Evolutionary conservation across 257 asterid genomes (phyloP).

Genomic region (Jasminum sambac): DNA sequence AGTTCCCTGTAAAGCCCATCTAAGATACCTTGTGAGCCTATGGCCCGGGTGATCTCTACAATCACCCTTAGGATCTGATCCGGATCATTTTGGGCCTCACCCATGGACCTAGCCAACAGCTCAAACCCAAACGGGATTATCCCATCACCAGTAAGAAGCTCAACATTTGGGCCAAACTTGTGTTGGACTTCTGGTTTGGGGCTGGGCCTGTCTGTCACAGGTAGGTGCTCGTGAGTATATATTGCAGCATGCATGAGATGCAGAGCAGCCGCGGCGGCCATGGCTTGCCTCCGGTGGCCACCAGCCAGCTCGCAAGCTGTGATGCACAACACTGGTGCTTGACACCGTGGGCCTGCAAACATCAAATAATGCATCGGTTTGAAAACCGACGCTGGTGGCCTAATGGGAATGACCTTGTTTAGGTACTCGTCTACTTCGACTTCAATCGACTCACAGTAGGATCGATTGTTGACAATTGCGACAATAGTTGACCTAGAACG

Average conservation of each 20-base stretch:
- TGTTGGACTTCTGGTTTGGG: constrained; percentile 26
- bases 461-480: constrained; percentile 19
- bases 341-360: constrained; percentile 28
- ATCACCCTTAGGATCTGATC: constrained; percentile 52
- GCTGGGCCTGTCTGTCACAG: neutral
- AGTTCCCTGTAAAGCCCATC: constrained; percentile 42
- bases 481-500: constrained; percentile 8
- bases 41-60: constrained; percentile 43
- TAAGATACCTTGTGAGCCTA: constrained; percentile 55
- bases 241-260: constrained; percentile 40
- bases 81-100: constrained; percentile 18
- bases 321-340: constrained; percentile 38
- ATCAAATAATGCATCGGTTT: constrained; percentile 40
- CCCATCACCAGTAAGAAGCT: constrained; percentile 66
- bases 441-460: constrained; percentile 29
- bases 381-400: constrained; percentile 29
- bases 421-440: constrained; percentile 30
- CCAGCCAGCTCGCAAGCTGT: constrained; percentile 40
- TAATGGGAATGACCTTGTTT: constrained; percentile 29
- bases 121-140: constrained; percentile 57
- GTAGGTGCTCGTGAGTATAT: constrained; percentile 28
- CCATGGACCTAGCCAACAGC: constrained; percentile 49
- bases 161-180: constrained; percentile 53
- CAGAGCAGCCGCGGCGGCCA: constrained; percentile 36
- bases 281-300: constrained; percentile 34